A percentile compares a stretch with the other conserved stretches of the same genome.
Evolutionary conservation across 73 alveolate species (phyloP).

Genomic region (Durusdinium trenchii): DNA sequence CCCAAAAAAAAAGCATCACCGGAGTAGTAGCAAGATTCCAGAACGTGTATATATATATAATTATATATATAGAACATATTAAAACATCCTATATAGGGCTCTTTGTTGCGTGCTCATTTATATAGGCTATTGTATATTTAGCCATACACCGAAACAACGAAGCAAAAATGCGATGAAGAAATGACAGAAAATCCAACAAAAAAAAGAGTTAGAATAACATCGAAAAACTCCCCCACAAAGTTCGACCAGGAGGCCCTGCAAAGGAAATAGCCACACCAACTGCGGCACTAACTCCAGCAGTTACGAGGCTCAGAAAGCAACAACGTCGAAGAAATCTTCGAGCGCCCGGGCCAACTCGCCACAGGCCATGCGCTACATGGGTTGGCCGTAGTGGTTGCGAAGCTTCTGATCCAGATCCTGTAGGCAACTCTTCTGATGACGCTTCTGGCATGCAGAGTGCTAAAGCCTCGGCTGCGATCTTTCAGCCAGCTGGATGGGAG

Average conservation of each 20-base stretch:
- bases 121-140: too few species aligned
- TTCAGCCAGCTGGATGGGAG: neutral
- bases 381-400: neutral
- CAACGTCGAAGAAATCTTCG: constrained; percentile 41
- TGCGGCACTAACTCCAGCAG: constrained; percentile 1
- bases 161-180: too few species aligned
- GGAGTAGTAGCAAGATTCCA: too few species aligned
- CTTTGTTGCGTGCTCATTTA: too few species aligned
- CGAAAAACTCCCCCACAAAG: neutral
- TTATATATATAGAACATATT: too few species aligned
- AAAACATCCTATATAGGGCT: too few species aligned
- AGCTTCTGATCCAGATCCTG: neutral
- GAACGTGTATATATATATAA: too few species aligned
- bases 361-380: constrained; percentile 55
- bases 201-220: too few species aligned
- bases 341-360: constrained; percentile 76
- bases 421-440: neutral
- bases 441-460: neutral
- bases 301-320: constrained; percentile 31
- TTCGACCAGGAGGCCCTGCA: neutral
- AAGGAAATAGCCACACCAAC: constrained; percentile 6
- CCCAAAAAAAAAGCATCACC: too few species aligned
- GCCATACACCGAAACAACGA: too few species aligned
- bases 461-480: neutral
- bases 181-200: too few species aligned